These are phyloP conservation scores for Paecilomyces sp. DNA, from an alignment of 2,329 filamentous ascomycete genomes.

Conservation along the genomic window DNA sequence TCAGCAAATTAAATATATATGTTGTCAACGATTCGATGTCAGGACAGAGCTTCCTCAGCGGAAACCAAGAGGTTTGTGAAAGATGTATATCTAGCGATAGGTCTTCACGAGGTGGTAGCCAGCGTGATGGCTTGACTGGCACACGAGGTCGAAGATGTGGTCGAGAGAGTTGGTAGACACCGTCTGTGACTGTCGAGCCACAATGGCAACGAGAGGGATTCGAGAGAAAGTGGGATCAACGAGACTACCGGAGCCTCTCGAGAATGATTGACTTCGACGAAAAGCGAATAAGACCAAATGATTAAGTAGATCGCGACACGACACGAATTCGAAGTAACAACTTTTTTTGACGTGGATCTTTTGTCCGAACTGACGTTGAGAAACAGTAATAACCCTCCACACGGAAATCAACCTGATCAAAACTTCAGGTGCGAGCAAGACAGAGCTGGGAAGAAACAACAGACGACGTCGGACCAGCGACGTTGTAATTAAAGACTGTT, in stretches of 20 bases:
- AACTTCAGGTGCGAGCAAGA: conserved; percentile 2
- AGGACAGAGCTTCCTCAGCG: conserved; percentile 10
- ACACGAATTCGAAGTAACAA: not conserved
- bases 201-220: not conserved
- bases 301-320: not conserved
- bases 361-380: not conserved
- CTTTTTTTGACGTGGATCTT: not conserved
- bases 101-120: not conserved
- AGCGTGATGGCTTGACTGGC: not conserved
- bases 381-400: not conserved
- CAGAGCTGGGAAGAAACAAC: conserved; percentile 4
- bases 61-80: conserved; percentile 10
- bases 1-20: conserved; percentile 6
- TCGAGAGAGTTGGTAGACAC: not conserved
- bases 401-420: not conserved
- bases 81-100: conserved; percentile 9
- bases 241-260: not conserved
- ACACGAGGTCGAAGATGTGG: not conserved
- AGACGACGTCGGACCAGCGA: conserved; percentile 11
- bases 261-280: not conserved
- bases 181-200: not conserved
- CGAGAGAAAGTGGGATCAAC: not conserved
- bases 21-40: conserved; percentile 11
- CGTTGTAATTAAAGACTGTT: conserved; percentile 2
- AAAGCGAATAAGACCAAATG: not conserved